These are phyloP conservation scores for Mucor mucedo DNA, from an alignment of 371 early-diverging fungal genomes.

Conservation along the genomic window DNA sequence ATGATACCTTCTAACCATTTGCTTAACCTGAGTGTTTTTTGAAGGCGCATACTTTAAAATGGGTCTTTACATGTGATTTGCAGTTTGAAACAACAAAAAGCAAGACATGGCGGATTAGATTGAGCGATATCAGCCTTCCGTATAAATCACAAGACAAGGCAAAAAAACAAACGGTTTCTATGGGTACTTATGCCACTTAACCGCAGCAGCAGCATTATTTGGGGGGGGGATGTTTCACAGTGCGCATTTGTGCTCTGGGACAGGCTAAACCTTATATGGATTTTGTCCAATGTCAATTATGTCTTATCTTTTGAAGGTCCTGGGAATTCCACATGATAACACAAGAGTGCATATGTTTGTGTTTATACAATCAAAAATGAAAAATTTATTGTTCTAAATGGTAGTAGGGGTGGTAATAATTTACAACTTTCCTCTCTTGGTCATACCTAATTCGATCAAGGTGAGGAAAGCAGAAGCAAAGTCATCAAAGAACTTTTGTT, in stretches of 20 bases:
- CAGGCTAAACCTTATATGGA: neutral
- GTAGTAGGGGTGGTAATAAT: neutral
- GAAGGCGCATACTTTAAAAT: too few relatives aligned
- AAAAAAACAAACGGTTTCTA: too few relatives aligned
- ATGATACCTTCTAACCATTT: too few relatives aligned
- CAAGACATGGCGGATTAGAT: too few relatives aligned
- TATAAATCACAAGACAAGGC: too few relatives aligned
- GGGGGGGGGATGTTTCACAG: neutral
- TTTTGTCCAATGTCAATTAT: neutral
- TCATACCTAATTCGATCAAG: conserved; percentile 83
- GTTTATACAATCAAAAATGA: neutral
- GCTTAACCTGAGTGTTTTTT: too few relatives aligned
- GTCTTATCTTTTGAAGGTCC: conserved; percentile 1
- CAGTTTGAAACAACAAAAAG: too few relatives aligned
- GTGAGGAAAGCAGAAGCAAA: conserved; percentile 82
- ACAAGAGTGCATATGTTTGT: neutral
- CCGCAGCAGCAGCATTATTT: too few relatives aligned
- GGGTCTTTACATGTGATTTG: too few relatives aligned
- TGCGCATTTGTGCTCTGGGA: too few relatives aligned
- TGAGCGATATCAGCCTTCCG: too few relatives aligned
- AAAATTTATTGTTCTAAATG: neutral
- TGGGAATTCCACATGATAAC: conserved; percentile 1
- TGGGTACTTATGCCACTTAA: too few relatives aligned
- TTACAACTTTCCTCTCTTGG: conserved; percentile 50
- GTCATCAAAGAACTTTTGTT: conserved; percentile 79